Evolutionary conservation across 2,329 filamentous ascomycete species (phyloP), one percentile per base, ranked within the genome.

Genomic region (Cercospora citrullina): DNA sequence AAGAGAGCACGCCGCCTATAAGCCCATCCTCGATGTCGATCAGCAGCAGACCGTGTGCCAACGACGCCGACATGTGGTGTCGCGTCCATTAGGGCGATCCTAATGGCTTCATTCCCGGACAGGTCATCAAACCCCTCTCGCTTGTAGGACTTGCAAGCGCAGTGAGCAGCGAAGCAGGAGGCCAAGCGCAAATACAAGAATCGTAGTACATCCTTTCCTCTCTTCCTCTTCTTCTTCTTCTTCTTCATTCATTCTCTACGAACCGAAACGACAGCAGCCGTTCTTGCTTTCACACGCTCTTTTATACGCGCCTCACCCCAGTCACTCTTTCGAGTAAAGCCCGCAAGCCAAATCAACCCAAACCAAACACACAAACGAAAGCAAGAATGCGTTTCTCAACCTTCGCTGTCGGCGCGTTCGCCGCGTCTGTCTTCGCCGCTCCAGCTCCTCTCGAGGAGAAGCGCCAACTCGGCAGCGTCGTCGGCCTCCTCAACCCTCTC

Each of bases 371-470:
- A 31, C 53, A 45, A 42, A 62, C 60, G 64, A 57, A 67, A 67
- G 55, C 66, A 61, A 72, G 45, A 66, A 72, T 72, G 71, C 69
- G 69, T 67, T 68, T 68, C 65, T 68, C 68, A 48, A 63, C 69
- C 64, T 55, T 72, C 60, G 68, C 71, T 39, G 45, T 69, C 45
- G 64, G 67, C 66, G 71, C 69, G 64, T 61, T 72, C 39, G 62
- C 69, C 63, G 53, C 62, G 48, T 64, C 64, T 48, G 61, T 66
- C 30, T 58, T 69, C 51, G 71, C 71, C 9, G 69, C 69, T 23
- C 71, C 71, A 59, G 66, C 64, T 45, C 60, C 63, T 31, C n/a
- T 30, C 7, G 33, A 36, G 18, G 63, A 69, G 65, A 69, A 69
- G 64, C 66, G 66, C 28, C 69, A 71, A 51, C 51, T 67, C 45